Evolutionary conservation across 257 asterid species (phyloP).

Genomic region (Haberlea rhodopensis): DNA sequence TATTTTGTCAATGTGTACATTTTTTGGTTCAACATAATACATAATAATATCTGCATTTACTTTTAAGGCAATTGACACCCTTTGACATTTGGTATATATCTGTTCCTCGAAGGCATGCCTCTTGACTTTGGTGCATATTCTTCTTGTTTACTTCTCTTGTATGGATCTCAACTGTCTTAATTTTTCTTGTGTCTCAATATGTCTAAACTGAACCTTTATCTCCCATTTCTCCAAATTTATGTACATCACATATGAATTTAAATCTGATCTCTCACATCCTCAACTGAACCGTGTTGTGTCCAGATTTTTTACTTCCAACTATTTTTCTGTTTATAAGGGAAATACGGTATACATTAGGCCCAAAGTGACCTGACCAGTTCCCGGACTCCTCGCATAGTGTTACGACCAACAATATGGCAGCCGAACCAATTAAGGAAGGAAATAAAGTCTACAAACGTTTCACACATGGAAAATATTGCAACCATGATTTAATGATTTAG

Average conservation of each 20-base stretch:
- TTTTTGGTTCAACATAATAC: not conserved
- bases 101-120: not conserved
- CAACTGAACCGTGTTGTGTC: not conserved
- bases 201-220: not conserved
- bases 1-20: constrained; percentile 5
- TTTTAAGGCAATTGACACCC: not conserved
- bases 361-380: too few species aligned
- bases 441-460: too few species aligned
- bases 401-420: too few species aligned
- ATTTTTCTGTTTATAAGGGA: not conserved
- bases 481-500: too few species aligned
- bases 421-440: too few species aligned
- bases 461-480: too few species aligned
- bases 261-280: not conserved
- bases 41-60: not conserved
- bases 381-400: too few species aligned
- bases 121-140: not conserved
- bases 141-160: not conserved
- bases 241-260: not conserved
- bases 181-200: not conserved
- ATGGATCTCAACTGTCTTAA: not conserved
- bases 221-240: not conserved
- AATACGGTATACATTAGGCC: too few species aligned
- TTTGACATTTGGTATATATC: not conserved
- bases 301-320: not conserved